Conservation (phyloP, 768 basidiomycete species). For the Floccularia luteovirens region DNA sequence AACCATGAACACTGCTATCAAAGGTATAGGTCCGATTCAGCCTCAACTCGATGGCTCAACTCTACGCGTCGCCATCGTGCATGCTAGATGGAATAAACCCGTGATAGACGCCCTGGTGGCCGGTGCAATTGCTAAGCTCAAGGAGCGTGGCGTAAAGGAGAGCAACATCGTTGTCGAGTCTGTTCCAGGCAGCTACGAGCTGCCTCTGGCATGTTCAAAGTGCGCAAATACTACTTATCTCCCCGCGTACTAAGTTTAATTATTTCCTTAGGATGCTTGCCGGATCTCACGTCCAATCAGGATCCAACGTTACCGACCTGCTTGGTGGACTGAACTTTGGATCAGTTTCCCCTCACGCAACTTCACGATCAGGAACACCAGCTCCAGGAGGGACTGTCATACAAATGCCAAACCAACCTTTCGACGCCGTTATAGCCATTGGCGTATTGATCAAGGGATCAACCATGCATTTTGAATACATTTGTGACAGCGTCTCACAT, state of each 20-base stretch:
- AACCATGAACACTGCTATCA: slow-evolving; percentile 58
- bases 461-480: slow-evolving; percentile 99
- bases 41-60: slow-evolving; percentile 69
- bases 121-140: slow-evolving; percentile 75
- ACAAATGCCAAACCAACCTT: slow-evolving; percentile 51
- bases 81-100: slow-evolving; percentile 90
- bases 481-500: slow-evolving; percentile 88
- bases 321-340: slow-evolving; percentile 54
- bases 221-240: slow-evolving; percentile 26
- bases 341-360: slow-evolving; percentile 20
- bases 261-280: slow-evolving; percentile 63
- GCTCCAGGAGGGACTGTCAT: slow-evolving; percentile 28
- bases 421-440: slow-evolving; percentile 95
- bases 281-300: slow-evolving; percentile 77
- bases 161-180: slow-evolving; percentile 86
- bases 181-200: slow-evolving; percentile 93
- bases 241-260: not conserved
- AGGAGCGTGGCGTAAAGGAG: slow-evolving; percentile 80
- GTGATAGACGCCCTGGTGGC: slow-evolving; percentile 82
- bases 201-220: slow-evolving; percentile 85
- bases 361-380: slow-evolving; percentile 44
- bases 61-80: slow-evolving; percentile 86
- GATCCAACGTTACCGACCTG: slow-evolving; percentile 74
- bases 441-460: slow-evolving; percentile 97
- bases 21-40: slow-evolving; percentile 61